Evolutionary conservation across 441 rosid genomes (phyloP).

Genomic region (Populus tomentosa): DNA sequence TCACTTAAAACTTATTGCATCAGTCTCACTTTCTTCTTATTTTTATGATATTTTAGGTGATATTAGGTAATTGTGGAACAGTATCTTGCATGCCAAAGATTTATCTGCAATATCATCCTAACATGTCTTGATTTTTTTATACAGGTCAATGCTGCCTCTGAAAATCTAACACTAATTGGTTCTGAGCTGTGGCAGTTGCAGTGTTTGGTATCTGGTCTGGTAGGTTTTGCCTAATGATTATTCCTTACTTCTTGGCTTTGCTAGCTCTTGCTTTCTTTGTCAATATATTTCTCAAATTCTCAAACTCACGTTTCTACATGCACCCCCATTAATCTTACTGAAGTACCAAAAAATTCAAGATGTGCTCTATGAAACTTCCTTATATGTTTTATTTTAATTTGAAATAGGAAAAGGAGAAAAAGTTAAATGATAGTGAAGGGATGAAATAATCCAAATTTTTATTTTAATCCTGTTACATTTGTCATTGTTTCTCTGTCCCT

Average conservation of each 20-base stretch:
- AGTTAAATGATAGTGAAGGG: background rate
- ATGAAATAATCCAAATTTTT: background rate
- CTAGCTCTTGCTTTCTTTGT: background rate
- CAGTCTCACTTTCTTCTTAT: background rate
- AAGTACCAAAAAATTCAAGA: background rate
- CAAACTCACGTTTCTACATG: background rate
- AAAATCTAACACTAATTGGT: constrained; percentile 59
- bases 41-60: background rate
- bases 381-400: background rate
- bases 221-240: constrained; percentile 29
- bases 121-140: constrained; percentile 10
- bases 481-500: background rate
- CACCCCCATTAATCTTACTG: background rate
- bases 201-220: constrained; percentile 57
- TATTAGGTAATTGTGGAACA: background rate
- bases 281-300: background rate
- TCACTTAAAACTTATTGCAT: background rate
- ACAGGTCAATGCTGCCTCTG: constrained; percentile 70
- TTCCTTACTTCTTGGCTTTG: background rate
- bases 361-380: background rate
- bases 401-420: background rate
- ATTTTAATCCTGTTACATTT: background rate
- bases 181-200: constrained; percentile 63
- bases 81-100: background rate
- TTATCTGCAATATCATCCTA: constrained; percentile 7